Evolutionary conservation across 768 basidiomycete species (phyloP).

Genomic region (Russula sp.): DNA sequence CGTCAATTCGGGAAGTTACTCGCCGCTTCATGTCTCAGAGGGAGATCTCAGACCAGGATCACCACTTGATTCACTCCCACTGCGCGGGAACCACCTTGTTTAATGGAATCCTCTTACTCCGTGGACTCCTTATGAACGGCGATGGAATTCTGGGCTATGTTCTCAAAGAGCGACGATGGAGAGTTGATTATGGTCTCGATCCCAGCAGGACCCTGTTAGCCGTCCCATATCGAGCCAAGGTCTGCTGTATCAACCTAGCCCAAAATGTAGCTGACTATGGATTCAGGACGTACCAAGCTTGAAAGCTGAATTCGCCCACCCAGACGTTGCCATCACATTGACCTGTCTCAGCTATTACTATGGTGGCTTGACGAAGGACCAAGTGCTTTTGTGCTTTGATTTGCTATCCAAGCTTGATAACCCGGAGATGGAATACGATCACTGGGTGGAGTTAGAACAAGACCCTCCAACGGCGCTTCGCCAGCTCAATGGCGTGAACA

Average conservation of each 20-base stretch:
- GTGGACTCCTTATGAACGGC: conserved; percentile 35
- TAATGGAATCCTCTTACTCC: conserved; percentile 36
- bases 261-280: background rate
- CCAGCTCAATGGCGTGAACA: conserved; percentile 36
- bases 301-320: conserved; percentile 46
- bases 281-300: conserved; percentile 37
- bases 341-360: conserved; percentile 47
- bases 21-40: background rate
- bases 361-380: conserved; percentile 34
- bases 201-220: conserved; percentile 37
- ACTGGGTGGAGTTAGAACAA: conserved; percentile 28
- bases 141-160: conserved; percentile 34
- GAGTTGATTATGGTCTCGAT: conserved; percentile 47
- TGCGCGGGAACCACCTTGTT: conserved; percentile 24
- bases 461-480: conserved; percentile 29
- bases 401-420: conserved; percentile 36
- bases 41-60: background rate
- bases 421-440: conserved; percentile 35
- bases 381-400: conserved; percentile 34
- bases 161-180: conserved; percentile 38
- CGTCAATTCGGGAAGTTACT: background rate
- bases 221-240: conserved; percentile 44
- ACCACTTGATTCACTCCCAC: background rate
- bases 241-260: background rate
- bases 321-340: conserved; percentile 39